Percentiles rank a stretch among this genome's conserved stretches.
Conservation (phyloP, 805 yeast genomes). For the Priceomyces fermenticarens region DNA sequence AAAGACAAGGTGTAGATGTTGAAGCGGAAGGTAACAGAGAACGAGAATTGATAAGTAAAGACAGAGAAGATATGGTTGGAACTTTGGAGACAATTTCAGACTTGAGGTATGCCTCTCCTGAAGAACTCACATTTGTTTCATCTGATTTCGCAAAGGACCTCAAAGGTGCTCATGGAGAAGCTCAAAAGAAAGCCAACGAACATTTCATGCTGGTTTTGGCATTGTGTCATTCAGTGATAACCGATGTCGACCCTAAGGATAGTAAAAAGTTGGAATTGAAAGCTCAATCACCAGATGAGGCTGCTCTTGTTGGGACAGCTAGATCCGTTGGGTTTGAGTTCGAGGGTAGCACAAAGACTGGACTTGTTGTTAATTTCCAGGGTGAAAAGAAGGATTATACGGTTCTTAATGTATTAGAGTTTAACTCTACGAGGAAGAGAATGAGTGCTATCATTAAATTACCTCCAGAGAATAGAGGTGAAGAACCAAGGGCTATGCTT, state of each 20-base stretch:
- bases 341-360: conserved; percentile 62
- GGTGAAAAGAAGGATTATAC: conserved; percentile 71
- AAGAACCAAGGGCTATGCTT: conserved; percentile 51
- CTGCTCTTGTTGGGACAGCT: conserved; percentile 80
- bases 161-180: conserved; percentile 46
- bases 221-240: conserved; percentile 73
- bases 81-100: conserved; percentile 13
- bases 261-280: conserved; percentile 56
- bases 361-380: conserved; percentile 63
- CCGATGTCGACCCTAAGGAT: conserved; percentile 61
- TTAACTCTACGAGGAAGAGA: conserved; percentile 82
- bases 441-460: conserved; percentile 80
- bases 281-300: conserved; percentile 87
- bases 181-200: conserved; percentile 58
- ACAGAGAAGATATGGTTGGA: conserved; percentile 57
- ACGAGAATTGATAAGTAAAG: conserved; percentile 52
- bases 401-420: conserved; percentile 67
- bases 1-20: conserved; percentile 74
- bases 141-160: conserved; percentile 64
- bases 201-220: conserved; percentile 77
- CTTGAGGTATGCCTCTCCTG: conserved; percentile 41
- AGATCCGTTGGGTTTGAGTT: conserved; percentile 73
- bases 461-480: conserved; percentile 49
- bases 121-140: conserved; percentile 69
- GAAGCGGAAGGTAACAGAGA: conserved; percentile 56